A percentile compares a stretch with the other conserved stretches of the same genome.
Evolutionary conservation across 106 monocot species (phyloP).

Genomic region (Xerophyta viscosa): DNA sequence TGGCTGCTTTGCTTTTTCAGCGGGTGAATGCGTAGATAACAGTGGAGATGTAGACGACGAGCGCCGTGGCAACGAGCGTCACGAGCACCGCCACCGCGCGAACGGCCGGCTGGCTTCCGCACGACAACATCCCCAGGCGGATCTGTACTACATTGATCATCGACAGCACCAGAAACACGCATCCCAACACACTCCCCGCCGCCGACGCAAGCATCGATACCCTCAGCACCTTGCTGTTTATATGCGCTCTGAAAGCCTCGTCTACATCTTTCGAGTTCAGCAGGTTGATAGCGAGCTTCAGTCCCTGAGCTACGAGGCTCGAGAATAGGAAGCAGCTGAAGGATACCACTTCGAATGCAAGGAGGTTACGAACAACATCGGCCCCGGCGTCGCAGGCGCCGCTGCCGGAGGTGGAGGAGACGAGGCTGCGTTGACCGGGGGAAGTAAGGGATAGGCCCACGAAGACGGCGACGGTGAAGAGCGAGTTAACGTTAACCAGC

Average conservation of each 20-base stretch:
- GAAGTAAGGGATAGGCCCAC: conserved; percentile 75
- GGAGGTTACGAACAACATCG: conserved; percentile 32
- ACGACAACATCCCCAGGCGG: conserved; percentile 61
- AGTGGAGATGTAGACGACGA: conserved; percentile 54
- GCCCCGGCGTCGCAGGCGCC: conserved; percentile 31
- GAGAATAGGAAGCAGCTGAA: conserved; percentile 91
- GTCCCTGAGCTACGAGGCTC: conserved; percentile 75
- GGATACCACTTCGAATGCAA: conserved; percentile 69
- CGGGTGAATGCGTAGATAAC: conserved; percentile 84
- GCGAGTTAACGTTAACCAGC: conserved; percentile 87
- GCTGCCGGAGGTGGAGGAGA: no score
- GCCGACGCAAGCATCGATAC: conserved; percentile 53
- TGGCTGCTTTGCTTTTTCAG: no score
- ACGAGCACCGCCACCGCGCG: conserved; percentile 53
- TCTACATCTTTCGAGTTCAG: neutral
- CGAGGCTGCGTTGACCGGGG: conserved; percentile 16
- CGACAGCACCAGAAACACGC: conserved; percentile 68
- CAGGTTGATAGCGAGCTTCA: conserved; percentile 73
- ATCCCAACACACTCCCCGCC: conserved; percentile 44
- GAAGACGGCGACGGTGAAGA: conserved; percentile 87
- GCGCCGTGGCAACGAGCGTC: conserved; percentile 46
- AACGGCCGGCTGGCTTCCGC: conserved; percentile 27
- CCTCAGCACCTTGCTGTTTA: conserved; percentile 39
- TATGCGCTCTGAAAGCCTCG: conserved; percentile 9
- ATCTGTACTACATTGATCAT: conserved; percentile 71